These are phyloP conservation scores for Metschnikowia corniflorae DNA, from an alignment of 805 yeast species.

Conservation along the genomic window DNA sequence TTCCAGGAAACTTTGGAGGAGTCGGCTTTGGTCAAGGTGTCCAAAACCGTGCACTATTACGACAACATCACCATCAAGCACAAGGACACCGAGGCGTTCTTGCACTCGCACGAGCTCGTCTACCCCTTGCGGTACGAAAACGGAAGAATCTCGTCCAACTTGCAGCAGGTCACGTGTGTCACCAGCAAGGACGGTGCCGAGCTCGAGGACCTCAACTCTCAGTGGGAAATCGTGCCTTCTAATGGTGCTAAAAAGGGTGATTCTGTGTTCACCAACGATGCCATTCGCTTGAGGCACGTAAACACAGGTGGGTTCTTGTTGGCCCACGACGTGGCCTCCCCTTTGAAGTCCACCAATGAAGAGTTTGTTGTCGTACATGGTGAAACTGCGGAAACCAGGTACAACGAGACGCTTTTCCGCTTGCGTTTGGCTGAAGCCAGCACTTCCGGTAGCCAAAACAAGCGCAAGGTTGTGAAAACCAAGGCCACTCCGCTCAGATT, in stretches of 20 bases:
- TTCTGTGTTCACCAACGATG: slow-evolving; percentile 62
- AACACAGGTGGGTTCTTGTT: slow-evolving; percentile 74
- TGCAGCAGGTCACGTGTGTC: slow-evolving; percentile 87
- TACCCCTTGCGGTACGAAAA: slow-evolving; percentile 95
- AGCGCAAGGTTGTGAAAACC: slow-evolving; percentile 56
- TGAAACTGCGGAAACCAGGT: slow-evolving; percentile 56
- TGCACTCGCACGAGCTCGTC: slow-evolving; percentile 74
- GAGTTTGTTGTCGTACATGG: slow-evolving; percentile 76
- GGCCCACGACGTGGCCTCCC: slow-evolving; percentile 96
- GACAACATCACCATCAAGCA: slow-evolving; percentile 78
- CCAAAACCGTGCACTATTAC: slow-evolving; percentile 69
- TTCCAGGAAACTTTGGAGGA: slow-evolving; percentile 92
- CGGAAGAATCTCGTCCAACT: slow-evolving; percentile 90
- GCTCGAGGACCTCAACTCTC: slow-evolving; percentile 57
- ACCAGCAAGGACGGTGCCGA: slow-evolving; percentile 34
- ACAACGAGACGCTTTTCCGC: slow-evolving; percentile 75
- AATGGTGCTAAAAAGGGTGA: slow-evolving; percentile 27
- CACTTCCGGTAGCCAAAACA: slow-evolving; percentile 38
- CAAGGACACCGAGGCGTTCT: slow-evolving; percentile 69
- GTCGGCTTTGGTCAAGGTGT: slow-evolving; percentile 66
- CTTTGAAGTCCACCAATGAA: slow-evolving; percentile 85
- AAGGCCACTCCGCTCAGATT: slow-evolving; percentile 66
- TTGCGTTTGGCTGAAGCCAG: slow-evolving; percentile 48
- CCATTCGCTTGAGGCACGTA: slow-evolving; percentile 75
- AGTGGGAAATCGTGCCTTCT: slow-evolving; percentile 83